Percentiles rank a stretch among this genome's conserved stretches.
These are phyloP conservation scores for Boletus fagicola DNA, from an alignment of 768 basidiomycete genomes.

Conservation along the genomic window DNA sequence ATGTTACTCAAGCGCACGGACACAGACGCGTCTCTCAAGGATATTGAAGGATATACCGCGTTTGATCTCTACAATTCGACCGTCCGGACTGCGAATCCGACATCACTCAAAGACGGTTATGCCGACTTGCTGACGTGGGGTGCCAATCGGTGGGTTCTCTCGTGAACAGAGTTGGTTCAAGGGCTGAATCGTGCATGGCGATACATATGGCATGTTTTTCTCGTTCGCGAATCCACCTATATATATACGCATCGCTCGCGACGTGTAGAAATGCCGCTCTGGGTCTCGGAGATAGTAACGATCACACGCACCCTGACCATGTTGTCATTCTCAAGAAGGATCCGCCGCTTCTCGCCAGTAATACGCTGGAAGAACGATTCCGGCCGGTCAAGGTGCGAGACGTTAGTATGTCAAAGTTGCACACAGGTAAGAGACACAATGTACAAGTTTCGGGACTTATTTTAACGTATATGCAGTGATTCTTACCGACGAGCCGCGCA, in stretches of 20 bases:
- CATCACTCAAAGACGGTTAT: constrained; percentile 31
- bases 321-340: constrained; percentile 46
- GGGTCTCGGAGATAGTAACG: constrained; percentile 78
- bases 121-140: constrained; percentile 88
- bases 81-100: constrained; percentile 67
- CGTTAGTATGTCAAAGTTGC: constrained; percentile 82
- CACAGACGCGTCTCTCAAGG: constrained; percentile 70
- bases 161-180: background rate
- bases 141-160: constrained; percentile 57
- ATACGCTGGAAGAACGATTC: constrained; percentile 49
- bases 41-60: constrained; percentile 85
- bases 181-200: background rate
- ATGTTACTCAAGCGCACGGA: constrained; percentile 75
- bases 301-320: constrained; percentile 76
- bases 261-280: constrained; percentile 73
- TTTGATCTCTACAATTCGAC: constrained; percentile 95
- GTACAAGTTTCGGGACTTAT: background rate
- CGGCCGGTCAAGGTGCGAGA: constrained; percentile 59
- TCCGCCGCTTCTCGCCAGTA: constrained; percentile 10
- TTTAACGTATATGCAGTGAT: constrained; percentile 35
- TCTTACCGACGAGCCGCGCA: constrained; percentile 68
- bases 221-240: background rate
- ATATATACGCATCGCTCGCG: background rate
- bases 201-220: background rate
- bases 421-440: constrained; percentile 59